Base-by-base conservation (phyloP, 177 flowering plant species). In the Vitis hybrid region DNA sequence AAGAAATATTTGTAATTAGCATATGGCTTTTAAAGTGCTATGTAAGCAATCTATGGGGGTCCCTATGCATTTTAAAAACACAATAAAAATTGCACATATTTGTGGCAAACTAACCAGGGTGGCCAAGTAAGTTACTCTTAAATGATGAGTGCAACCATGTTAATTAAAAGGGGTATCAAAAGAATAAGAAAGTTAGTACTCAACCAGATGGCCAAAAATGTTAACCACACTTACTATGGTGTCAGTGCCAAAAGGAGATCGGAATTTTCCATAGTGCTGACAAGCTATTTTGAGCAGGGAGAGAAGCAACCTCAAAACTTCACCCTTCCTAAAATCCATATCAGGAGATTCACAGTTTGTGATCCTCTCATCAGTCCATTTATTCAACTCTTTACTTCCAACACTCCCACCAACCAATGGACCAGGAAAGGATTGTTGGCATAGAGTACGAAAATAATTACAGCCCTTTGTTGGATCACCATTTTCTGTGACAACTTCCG, bases 291-390 rank as follows among this genome's bases (percentile, higher is more conserved):
- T 91, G n/a, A 95, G 88, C 84, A 95, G 81, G 24, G 97, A 91
- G 56, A 93, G 84, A 68, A 95, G 94, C 86, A 93, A 68, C 76
- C 75, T 85, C 83, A 87, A 67, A 62, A 72, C 82, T 75, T 87
- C 87, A 6, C 82, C 87, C 71, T 85, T 88, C 66, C 77, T 72
- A 58, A 71, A 74, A 71, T 87, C 89, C 82, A 80, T 71, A 63
- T 79, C 74, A 54, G 82, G 64, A 24, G 90, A 77, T 60, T 79
- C 89, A 75, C 89, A 84, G 49, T 78, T 81, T 57, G 91, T 60
- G 46, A 93, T 90, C 80, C 95, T 89, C 75, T 93, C 98, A 77
- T 95, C 99, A 74, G 91, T 81, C 98, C 99, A 95, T 79, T 87
- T 93, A 62, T 87, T 77, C 72, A 93, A 67, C 70, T 95, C 99